Percentiles rank a stretch among this genome's conserved stretches.
These are phyloP conservation scores for Dactylorhiza incarnata DNA, from an alignment of 106 monocot species.

Conservation along the genomic window DNA sequence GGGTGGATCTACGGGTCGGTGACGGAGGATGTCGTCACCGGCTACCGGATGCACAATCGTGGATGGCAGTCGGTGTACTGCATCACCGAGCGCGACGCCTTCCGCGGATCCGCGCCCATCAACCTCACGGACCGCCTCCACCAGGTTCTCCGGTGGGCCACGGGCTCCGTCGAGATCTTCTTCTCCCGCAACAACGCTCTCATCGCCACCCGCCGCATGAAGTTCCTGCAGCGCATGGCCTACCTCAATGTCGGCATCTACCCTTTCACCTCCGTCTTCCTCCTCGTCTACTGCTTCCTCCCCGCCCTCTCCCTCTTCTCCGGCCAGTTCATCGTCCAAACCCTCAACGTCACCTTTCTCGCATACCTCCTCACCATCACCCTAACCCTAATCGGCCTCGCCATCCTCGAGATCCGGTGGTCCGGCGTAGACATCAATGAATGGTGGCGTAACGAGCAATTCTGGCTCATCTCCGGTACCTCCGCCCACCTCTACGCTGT, in stretches of 20 bases:
- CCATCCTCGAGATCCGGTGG: slow-evolving; percentile 61
- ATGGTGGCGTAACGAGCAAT: slow-evolving; percentile 77
- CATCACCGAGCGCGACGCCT: slow-evolving; percentile 65
- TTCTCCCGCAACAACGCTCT: slow-evolving; percentile 70
- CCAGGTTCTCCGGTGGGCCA: slow-evolving; percentile 76
- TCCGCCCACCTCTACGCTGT: slow-evolving; percentile 59
- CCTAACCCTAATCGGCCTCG: slow-evolving; percentile 33
- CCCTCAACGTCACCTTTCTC: slow-evolving; percentile 26
- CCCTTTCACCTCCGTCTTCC: slow-evolving; percentile 74
- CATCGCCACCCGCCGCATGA: slow-evolving; percentile 40
- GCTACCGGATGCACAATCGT: slow-evolving; percentile 76
- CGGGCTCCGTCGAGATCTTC: slow-evolving; percentile 76
- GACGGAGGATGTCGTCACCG: slow-evolving; percentile 75
- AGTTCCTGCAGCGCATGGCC: slow-evolving; percentile 53
- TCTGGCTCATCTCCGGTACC: slow-evolving; percentile 75
- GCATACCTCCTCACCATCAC: slow-evolving; percentile 54
- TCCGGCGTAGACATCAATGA: slow-evolving; percentile 55
- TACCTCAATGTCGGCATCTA: slow-evolving; percentile 40
- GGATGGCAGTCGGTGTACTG: slow-evolving; percentile 71
- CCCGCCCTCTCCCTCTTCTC: slow-evolving; percentile 74
- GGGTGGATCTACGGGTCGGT: slow-evolving; percentile 37
- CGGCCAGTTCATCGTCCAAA: slow-evolving; percentile 32
- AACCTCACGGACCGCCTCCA: slow-evolving; percentile 41
- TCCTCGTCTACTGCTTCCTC: slow-evolving; percentile 67
- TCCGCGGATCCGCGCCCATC: slow-evolving; percentile 57